phyloP scores from a whole-genome alignment of 2,329 filamentous ascomycete genomes.

The Cercospora brassicicola region DNA sequence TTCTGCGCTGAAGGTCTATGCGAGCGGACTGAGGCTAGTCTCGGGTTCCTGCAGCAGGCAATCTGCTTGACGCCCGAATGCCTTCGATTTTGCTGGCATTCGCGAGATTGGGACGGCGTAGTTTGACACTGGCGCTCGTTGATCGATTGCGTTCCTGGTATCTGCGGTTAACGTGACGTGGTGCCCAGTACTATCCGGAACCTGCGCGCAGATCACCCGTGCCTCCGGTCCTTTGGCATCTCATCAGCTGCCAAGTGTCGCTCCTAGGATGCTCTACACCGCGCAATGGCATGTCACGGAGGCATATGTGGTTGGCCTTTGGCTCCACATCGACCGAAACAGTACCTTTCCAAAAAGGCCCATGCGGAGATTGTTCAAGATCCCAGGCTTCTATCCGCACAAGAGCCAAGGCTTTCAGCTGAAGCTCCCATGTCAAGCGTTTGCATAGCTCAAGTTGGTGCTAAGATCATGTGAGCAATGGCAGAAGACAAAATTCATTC shows the following conservation, averaged over 20 bases:
- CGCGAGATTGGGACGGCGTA: background rate
- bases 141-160: background rate
- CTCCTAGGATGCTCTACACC: background rate
- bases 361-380: background rate
- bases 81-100: background rate
- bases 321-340: background rate
- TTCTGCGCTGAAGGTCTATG: background rate
- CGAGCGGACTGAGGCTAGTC: background rate
- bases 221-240: background rate
- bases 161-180: background rate
- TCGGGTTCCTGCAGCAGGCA: background rate
- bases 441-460: background rate
- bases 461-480: background rate
- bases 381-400: background rate
- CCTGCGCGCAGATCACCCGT: background rate
- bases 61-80: background rate
- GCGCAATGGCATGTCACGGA: background rate
- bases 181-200: background rate
- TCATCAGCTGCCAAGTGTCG: background rate
- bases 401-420: background rate
- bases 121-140: background rate
- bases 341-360: background rate
- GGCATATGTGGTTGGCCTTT: background rate
- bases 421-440: background rate
- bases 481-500: background rate